Evolutionary conservation across 169 alveolate genomes (phyloP).

Genomic region (Babesia sp.): DNA sequence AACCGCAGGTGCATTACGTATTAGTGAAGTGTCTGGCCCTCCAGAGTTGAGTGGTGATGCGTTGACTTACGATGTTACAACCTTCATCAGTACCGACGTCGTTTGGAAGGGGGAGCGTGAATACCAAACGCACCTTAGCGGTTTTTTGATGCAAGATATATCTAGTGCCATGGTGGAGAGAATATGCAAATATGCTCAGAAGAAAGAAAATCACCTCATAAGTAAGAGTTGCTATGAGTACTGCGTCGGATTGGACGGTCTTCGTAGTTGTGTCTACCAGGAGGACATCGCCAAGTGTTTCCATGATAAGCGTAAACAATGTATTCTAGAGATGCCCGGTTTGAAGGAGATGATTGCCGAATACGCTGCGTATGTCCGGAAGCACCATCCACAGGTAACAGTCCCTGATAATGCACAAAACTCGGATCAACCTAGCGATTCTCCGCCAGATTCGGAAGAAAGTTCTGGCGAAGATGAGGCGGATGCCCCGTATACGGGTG

Average conservation of each 20-base stretch:
- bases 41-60: slow-evolving; percentile 5
- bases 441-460: neutral
- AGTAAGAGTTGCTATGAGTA: slow-evolving; percentile 9
- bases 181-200: slow-evolving; percentile 20
- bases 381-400: neutral
- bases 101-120: neutral
- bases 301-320: neutral
- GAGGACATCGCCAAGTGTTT: slow-evolving; percentile 11
- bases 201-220: neutral
- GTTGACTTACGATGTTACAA: neutral
- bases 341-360: neutral
- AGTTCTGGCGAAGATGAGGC: neutral
- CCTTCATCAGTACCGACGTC: neutral
- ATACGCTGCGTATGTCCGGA: neutral
- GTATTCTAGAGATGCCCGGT: neutral
- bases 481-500: neutral
- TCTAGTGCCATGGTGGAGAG: neutral
- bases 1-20: neutral
- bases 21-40: neutral
- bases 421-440: too few relatives aligned
- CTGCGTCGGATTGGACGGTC: slow-evolving; percentile 7
- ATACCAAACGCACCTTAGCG: neutral
- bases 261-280: neutral
- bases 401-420: neutral
- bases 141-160: slow-evolving; percentile 11